A percentile compares a stretch with the other conserved stretches of the same genome.
Conservation (phyloP, 345 rosid species). For the Populus deltoides region DNA sequence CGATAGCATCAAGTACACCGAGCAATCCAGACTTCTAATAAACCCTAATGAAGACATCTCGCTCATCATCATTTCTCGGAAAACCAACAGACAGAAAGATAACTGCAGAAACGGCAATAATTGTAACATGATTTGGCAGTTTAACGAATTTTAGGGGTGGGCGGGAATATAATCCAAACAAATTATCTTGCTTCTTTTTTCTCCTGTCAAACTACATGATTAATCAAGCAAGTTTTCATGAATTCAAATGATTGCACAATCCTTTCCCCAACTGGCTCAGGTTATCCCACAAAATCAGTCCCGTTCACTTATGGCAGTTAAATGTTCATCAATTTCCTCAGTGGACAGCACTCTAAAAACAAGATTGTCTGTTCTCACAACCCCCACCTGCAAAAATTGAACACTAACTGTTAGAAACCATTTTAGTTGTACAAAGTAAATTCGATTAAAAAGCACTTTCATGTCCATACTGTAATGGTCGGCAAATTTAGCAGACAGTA, state of each 20-base stretch:
- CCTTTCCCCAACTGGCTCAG: not conserved
- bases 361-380: slow-evolving; percentile 58
- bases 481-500: too few species aligned
- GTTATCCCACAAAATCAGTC: slow-evolving; percentile 32
- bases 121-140: not conserved
- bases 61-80: not conserved
- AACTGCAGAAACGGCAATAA: not conserved
- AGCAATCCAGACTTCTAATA: too few species aligned
- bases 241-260: not conserved
- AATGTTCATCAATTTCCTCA: slow-evolving; percentile 74
- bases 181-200: not conserved
- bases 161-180: not conserved
- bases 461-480: not conserved
- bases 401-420: not conserved
- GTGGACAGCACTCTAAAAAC: slow-evolving; percentile 57
- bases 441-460: not conserved
- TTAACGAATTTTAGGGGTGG: not conserved
- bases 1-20: too few species aligned
- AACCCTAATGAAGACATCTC: too few species aligned
- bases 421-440: not conserved
- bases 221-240: not conserved
- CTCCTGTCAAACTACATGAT: not conserved
- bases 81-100: not conserved
- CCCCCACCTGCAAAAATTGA: slow-evolving; percentile 56
- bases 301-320: slow-evolving; percentile 79